A percentile compares a stretch with the other conserved stretches of the same genome.
Conservation (phyloP, 192 early-diverging fungal genomes). For the Coemansia brasiliensis region DNA sequence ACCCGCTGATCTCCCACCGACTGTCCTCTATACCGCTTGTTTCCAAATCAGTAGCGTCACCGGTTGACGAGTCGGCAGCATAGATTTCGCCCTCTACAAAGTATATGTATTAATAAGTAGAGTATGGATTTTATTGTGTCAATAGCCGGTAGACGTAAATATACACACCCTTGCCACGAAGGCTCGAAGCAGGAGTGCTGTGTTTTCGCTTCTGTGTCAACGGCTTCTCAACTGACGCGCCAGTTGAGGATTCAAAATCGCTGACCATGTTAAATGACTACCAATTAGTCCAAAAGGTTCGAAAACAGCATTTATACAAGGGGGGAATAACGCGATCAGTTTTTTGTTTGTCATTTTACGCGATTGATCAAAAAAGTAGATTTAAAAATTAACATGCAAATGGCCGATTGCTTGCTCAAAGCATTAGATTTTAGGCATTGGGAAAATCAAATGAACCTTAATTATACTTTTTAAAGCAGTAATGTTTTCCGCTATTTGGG, state of each 20-base stretch:
- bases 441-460: too few species aligned
- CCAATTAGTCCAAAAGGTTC: background rate
- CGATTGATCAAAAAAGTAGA: too few species aligned
- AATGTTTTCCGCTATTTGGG: background rate
- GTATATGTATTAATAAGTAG: background rate
- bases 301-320: background rate
- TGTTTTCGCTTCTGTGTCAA: constrained; percentile 13
- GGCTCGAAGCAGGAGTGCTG: constrained; percentile 4
- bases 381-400: too few species aligned
- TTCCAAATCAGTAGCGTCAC: constrained; percentile 1
- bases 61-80: background rate
- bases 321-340: too few species aligned
- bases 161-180: constrained; percentile 23
- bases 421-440: too few species aligned
- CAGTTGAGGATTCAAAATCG: constrained; percentile 18
- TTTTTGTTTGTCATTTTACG: too few species aligned
- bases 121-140: background rate
- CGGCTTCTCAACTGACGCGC: background rate
- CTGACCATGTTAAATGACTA: constrained; percentile 5
- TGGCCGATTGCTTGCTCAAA: too few species aligned
- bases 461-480: background rate
- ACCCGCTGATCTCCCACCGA: constrained; percentile 13
- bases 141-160: background rate
- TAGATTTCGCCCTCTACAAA: background rate
- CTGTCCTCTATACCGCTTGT: constrained; percentile 5